Conservation (phyloP, 2,329 filamentous ascomycete genomes). For the Ophiostoma ulmi region DNA sequence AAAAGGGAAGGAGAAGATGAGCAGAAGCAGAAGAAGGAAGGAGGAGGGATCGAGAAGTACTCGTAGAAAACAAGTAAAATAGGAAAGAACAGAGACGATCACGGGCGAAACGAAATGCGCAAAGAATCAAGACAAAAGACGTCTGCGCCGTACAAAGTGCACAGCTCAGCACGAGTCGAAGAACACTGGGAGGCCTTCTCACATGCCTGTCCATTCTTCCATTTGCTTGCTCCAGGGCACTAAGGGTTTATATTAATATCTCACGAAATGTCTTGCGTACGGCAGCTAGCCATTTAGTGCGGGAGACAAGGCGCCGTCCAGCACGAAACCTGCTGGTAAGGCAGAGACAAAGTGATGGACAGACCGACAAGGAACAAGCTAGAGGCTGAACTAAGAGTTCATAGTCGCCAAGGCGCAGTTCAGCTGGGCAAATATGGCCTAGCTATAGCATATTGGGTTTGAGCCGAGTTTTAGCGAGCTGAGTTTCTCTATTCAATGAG, state of each 20-base stretch:
- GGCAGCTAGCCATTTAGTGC: neutral
- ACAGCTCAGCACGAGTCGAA: neutral
- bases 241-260: neutral
- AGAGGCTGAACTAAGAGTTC: neutral
- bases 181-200: conserved; percentile 2
- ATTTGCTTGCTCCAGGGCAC: neutral
- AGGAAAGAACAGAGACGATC: neutral
- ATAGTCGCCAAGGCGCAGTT: neutral
- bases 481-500: too few species aligned
- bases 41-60: neutral
- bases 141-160: neutral
- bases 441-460: too few species aligned
- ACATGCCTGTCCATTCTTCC: neutral
- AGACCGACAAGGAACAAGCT: neutral
- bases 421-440: neutral
- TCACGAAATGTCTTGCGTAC: neutral
- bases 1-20: neutral
- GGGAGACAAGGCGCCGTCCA: neutral
- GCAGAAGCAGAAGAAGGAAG: neutral
- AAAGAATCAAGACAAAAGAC: neutral
- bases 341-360: neutral
- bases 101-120: neutral
- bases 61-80: neutral
- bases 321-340: neutral
- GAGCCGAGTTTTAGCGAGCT: too few species aligned